phyloP scores from a whole-genome alignment of 371 early-diverging fungal species.

The Mucor circinelloides region DNA sequence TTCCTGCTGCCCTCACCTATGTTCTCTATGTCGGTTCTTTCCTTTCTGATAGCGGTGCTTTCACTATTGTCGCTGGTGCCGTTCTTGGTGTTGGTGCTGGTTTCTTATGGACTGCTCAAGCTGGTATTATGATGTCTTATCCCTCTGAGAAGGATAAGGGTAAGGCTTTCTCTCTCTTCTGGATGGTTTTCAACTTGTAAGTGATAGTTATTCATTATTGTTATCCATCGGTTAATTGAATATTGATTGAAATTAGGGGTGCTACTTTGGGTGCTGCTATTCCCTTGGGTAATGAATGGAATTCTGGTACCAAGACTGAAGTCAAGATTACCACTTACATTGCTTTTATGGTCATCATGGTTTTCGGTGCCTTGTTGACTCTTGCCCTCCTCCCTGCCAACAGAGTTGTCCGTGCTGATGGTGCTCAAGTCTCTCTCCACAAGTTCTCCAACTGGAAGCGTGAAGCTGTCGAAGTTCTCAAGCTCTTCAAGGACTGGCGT shows the following conservation, averaged over 20 bases:
- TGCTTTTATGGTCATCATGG: conserved; percentile 68
- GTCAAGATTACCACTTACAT: conserved; percentile 60
- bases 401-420: conserved; percentile 67
- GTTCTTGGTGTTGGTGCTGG: conserved; percentile 60
- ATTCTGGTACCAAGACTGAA: conserved; percentile 34
- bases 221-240: too few relatives aligned
- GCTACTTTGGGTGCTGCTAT: conserved; percentile 26
- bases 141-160: conserved; percentile 76
- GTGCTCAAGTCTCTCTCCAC: conserved; percentile 57
- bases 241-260: too few relatives aligned
- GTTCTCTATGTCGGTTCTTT: conserved; percentile 60
- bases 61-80: conserved; percentile 59
- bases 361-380: conserved; percentile 58
- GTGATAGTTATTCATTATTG: too few relatives aligned
- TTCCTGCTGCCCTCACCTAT: conserved; percentile 57
- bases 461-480: conserved; percentile 57
- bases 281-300: conserved; percentile 27
- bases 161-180: conserved; percentile 66
- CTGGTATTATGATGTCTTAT: conserved; percentile 80
- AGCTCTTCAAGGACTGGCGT: conserved; percentile 65
- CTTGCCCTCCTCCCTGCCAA: conserved; percentile 59
- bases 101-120: conserved; percentile 60
- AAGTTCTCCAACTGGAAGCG: conserved; percentile 54
- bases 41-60: conserved; percentile 45
- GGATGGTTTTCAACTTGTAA: conserved; percentile 76